Evolutionary conservation across 1,284 basidiomycete species (phyloP).

Genomic region (Gymnopus androsaceus): DNA sequence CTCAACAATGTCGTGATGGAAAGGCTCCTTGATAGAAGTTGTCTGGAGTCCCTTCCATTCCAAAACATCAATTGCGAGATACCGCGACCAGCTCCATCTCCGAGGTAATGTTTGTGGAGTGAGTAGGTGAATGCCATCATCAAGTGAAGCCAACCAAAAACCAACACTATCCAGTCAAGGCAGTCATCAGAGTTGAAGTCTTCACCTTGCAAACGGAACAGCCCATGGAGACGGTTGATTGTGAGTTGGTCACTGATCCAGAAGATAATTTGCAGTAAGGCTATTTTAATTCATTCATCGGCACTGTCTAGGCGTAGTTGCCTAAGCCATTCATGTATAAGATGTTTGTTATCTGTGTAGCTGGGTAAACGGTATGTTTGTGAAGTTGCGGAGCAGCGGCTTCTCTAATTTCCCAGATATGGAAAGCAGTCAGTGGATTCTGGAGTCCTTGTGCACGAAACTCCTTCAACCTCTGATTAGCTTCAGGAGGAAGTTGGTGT

Average conservation of each 20-base stretch:
- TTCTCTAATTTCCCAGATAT: not conserved
- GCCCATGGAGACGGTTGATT: not conserved
- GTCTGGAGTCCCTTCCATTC: too few relatives aligned
- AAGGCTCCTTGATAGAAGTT: too few relatives aligned
- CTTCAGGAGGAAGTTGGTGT: conserved; percentile 16
- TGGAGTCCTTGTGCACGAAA: conserved; percentile 25
- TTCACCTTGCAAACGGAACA: conserved; percentile 8
- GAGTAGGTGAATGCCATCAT: too few relatives aligned
- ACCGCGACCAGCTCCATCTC: too few relatives aligned
- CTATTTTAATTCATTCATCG: conserved; percentile 10
- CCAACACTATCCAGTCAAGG: conserved; percentile 20
- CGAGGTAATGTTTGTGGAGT: too few relatives aligned
- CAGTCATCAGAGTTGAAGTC: conserved; percentile 23
- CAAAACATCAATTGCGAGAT: too few relatives aligned
- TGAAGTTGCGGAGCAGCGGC: not conserved
- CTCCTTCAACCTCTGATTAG: conserved; percentile 24
- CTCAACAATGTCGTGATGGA: too few relatives aligned
- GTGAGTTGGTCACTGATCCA: conserved; percentile 16
- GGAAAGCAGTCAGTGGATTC: conserved; percentile 14
- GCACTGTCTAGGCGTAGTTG: conserved; percentile 3
- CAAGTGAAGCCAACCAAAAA: conserved; percentile 25
- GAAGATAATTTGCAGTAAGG: not conserved
- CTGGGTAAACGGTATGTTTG: conserved; percentile 19
- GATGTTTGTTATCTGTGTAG: conserved; percentile 7
- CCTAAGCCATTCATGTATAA: conserved; percentile 13